Evolutionary conservation across 306 rosid genomes (phyloP), one percentile per base, ranked within the genome.

Genomic region (Prunus campanulata): DNA sequence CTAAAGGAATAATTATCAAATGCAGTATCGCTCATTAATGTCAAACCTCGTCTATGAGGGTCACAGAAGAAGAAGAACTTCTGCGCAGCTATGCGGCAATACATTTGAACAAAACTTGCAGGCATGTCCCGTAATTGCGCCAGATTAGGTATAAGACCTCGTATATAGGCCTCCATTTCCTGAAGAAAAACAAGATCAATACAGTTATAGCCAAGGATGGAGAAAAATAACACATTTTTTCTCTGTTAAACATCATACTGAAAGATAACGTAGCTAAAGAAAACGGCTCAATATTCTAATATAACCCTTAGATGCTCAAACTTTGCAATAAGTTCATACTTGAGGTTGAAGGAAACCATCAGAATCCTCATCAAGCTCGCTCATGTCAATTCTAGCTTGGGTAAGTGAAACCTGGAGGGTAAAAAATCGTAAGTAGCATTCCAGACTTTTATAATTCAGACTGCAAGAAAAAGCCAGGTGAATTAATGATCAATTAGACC

Each of bases 1-100:
- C 35, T 39, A 86, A 30, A 29, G 46, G 7, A 18, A 64, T 10
- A 27, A 27, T 42, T 16, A 50, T 14, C 10, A 44, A 16, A n/a
- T 24, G 47, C 22, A 27, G 56, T 25, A 15, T 56, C 29, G 5
- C 11, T 7, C 15, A 56, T 63, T 16, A 32, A 30, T 0, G 14
- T 65, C 92, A 82, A 77, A 95, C 99, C 99, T 91, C 99, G 93
- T 82, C 98, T 91, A 78, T 93, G 88, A 79, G 99, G 96, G 81
- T 95, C 99, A 66, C 99, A 95, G 82, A 95, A 92, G 96, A 95
- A 95, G 86, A 92, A 95, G 87, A 95, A 95, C 82, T 95, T 95
- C 82, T 86, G 96, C 55, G 99, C 96, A 63, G 99, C 99, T 80
- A 95, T 95, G 71, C 96, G 96, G 80, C 99, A 92, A 80, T 95